These are phyloP conservation scores for Penicillium vulpinum DNA, from an alignment of 2,329 filamentous ascomycete genomes.

Conservation along the genomic window DNA sequence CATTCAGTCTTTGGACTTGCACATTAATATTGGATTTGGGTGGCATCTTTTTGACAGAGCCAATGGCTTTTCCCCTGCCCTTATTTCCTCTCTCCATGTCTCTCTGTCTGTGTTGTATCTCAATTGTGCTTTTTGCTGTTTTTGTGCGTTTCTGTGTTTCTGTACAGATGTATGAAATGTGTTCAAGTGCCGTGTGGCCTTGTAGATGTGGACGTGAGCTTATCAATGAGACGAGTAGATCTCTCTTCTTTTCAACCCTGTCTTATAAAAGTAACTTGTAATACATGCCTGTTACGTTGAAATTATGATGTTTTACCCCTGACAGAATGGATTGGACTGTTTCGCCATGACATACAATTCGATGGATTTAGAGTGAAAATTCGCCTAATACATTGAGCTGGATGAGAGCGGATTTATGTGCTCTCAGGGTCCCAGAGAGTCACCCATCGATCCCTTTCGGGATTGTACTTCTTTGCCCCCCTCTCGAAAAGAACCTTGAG, in stretches of 20 bases:
- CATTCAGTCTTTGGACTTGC: conserved; percentile 15
- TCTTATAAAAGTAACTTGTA: not conserved
- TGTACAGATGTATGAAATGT: conserved; percentile 22
- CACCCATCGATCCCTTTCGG: not conserved
- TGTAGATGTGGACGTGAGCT: conserved; percentile 10
- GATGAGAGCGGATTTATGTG: not conserved
- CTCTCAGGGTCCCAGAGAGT: not conserved
- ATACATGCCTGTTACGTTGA: not conserved
- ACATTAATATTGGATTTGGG: conserved; percentile 23
- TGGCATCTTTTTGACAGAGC: conserved; percentile 19
- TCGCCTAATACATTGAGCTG: not conserved
- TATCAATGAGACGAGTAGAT: conserved; percentile 23
- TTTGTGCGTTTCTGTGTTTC: conserved; percentile 8
- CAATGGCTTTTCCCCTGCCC: conserved; percentile 14
- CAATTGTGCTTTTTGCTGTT: not conserved
- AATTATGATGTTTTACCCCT: not conserved
- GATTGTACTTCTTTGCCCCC: not conserved
- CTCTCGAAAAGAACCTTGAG: not conserved
- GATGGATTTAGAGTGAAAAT: not conserved
- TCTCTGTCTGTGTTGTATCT: conserved; percentile 5
- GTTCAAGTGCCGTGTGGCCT: conserved; percentile 4
- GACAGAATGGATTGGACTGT: not conserved
- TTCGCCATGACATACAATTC: not conserved
- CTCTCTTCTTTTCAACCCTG: not conserved
- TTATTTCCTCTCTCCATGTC: conserved; percentile 4